Evolutionary conservation across 257 asterid species (phyloP), one percentile per base, ranked within the genome.

Genomic region (Orobanche coerulescens): DNA sequence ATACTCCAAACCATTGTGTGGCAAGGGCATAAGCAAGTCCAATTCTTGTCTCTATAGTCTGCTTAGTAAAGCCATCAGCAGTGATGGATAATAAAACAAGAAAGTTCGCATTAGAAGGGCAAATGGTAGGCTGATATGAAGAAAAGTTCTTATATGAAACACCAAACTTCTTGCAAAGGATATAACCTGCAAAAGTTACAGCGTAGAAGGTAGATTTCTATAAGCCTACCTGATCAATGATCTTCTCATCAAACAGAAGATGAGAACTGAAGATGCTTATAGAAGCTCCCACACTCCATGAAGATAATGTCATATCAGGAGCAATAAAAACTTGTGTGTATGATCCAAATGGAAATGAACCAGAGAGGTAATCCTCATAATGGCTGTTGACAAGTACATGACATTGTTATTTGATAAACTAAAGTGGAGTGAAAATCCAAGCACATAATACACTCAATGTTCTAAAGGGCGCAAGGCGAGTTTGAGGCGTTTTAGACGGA

Each of bases 1-100:
- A 93, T 62, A 84, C 95, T 62, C 98, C 98, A 84, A 89, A 93
- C 97, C 97, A 88, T 82, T 89, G 98, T 69, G 84, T 82, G 48
- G 98, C 95, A 66, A 93, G 98, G 63, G 98, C 89, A 83, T 82
- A 69, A 53, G 97, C 89, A 78, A 93, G 94, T 78, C 75, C 84
- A 65, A 87, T 81, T 93, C 97, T 89, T 25, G 98, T 81, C 77
- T 81, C 89, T 64, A 93, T 82, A 15, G 97, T 93, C 98, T 93
- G 95, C 71, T 71, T 66, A 76, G 62, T 65, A 60, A 78, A 53
- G 48, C 54, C 68, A 78, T 75, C 77, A 75, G 55, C 73, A 70
- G 34, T 47, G 49, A 70, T 54, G 67, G 25, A 49, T 2, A 46
- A 49, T 14, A 43, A 68, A 30, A 15, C 37, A 30, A 56, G 50